Conservation (phyloP, 225 moss, liverwort and hornwort genomes). For the Sphagnum tenellum region DNA sequence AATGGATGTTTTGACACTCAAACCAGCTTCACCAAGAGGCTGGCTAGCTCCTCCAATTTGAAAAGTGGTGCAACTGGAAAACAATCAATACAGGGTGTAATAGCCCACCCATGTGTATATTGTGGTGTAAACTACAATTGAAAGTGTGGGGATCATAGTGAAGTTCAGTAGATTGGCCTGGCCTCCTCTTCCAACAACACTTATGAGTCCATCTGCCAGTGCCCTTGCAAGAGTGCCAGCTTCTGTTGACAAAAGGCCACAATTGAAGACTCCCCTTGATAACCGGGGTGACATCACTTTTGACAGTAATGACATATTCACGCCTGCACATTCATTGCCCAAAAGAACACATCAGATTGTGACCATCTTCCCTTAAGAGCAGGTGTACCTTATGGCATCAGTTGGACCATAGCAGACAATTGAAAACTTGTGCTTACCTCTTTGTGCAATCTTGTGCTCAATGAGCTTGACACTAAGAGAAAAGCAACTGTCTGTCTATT, state of each 20-base stretch:
- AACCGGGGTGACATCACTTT: conserved; percentile 53
- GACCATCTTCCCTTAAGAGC: too few species aligned
- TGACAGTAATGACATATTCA: conserved; percentile 54
- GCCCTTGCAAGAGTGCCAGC: conserved; percentile 57
- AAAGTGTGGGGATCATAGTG: conserved; percentile 41
- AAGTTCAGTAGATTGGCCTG: conserved; percentile 27
- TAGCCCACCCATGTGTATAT: conserved; percentile 49
- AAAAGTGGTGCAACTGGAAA: not conserved
- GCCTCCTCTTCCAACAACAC: conserved; percentile 34
- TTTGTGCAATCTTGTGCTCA: not conserved
- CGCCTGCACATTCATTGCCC: conserved; percentile 19
- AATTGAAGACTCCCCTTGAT: conserved; percentile 56
- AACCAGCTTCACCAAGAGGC: not conserved
- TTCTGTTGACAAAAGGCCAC: conserved; percentile 56
- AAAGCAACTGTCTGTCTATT: not conserved
- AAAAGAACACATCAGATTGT: too few species aligned
- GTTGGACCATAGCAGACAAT: not conserved
- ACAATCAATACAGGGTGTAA: conserved; percentile 45
- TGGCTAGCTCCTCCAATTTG: too few species aligned
- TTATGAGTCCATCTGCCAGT: conserved; percentile 52
- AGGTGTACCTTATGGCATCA: too few species aligned
- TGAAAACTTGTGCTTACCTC: not conserved
- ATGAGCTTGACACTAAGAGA: not conserved
- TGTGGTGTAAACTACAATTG: conserved; percentile 36
- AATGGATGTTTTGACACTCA: not conserved